phyloP scores from a whole-genome alignment of 2,329 filamentous ascomycete species.

The Blastomyces parvus region DNA sequence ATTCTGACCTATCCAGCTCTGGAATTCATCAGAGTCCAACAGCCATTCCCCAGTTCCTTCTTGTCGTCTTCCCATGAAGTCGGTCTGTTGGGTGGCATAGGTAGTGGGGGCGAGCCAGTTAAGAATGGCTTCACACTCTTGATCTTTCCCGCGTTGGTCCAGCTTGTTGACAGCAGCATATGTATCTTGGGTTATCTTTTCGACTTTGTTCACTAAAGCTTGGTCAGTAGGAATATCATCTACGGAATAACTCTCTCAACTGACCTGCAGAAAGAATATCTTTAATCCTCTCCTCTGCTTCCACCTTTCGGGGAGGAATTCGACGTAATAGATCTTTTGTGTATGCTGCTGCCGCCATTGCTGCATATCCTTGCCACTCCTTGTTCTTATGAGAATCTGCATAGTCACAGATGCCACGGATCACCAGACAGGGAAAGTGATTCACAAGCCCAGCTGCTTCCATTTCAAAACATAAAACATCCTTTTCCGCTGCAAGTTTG shows the following conservation, averaged over 20 bases:
- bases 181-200: too few species aligned
- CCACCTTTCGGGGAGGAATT: too few species aligned
- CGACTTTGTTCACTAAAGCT: too few species aligned
- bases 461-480: constrained; percentile 21
- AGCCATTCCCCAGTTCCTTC: constrained; percentile 42
- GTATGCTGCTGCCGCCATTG: constrained; percentile 2
- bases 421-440: constrained; percentile 10
- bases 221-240: too few species aligned
- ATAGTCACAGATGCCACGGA: constrained; percentile 17
- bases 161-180: too few species aligned
- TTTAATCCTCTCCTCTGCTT: too few species aligned
- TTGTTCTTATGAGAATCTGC: constrained; percentile 18
- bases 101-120: constrained; percentile 34
- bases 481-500: constrained; percentile 8
- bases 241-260: too few species aligned
- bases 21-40: constrained; percentile 31
- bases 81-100: constrained; percentile 33
- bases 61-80: constrained; percentile 28
- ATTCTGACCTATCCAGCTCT: constrained; percentile 9
- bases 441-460: constrained; percentile 10
- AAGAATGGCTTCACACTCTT: neutral
- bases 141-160: neutral
- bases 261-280: too few species aligned
- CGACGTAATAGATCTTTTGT: neutral
- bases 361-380: constrained; percentile 20